Evolutionary conservation across 352 stramenopile species (phyloP).

Genomic region (Globisporangium spinosum): DNA sequence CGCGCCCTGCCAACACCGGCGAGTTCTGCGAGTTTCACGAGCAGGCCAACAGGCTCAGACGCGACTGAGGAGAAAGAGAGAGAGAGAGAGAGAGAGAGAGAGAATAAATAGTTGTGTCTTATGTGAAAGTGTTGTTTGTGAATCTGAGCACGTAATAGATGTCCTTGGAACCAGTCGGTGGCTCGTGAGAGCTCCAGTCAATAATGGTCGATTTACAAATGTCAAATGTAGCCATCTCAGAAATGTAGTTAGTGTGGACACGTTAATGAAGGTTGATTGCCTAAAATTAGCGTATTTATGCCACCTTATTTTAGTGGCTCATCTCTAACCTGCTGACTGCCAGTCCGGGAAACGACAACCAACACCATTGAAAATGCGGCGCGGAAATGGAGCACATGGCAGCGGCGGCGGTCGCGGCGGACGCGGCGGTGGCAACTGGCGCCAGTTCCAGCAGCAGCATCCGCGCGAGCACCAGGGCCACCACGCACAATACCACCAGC

Average conservation of each 20-base stretch:
- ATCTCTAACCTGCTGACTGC: slow-evolving; percentile 1
- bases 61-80: background rate
- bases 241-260: background rate
- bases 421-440: slow-evolving; percentile 22
- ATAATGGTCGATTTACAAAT: too few species aligned
- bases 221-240: slow-evolving; percentile 1
- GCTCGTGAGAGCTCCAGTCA: background rate
- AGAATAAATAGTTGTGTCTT: background rate
- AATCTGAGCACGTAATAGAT: background rate
- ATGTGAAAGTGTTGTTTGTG: background rate
- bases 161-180: background rate
- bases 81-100: background rate
- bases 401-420: slow-evolving; percentile 11
- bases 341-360: slow-evolving; percentile 7
- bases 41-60: background rate
- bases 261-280: background rate
- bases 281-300: background rate
- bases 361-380: slow-evolving; percentile 20
- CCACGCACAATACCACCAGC: background rate
- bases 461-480: slow-evolving; percentile 2
- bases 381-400: slow-evolving; percentile 6
- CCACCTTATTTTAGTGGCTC: background rate
- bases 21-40: slow-evolving; percentile 53
- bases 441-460: slow-evolving; percentile 34
- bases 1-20: slow-evolving; percentile 22